phyloP scores from a whole-genome alignment of 2,329 filamentous ascomycete genomes.

The Aureobasidium melanogenum region DNA sequence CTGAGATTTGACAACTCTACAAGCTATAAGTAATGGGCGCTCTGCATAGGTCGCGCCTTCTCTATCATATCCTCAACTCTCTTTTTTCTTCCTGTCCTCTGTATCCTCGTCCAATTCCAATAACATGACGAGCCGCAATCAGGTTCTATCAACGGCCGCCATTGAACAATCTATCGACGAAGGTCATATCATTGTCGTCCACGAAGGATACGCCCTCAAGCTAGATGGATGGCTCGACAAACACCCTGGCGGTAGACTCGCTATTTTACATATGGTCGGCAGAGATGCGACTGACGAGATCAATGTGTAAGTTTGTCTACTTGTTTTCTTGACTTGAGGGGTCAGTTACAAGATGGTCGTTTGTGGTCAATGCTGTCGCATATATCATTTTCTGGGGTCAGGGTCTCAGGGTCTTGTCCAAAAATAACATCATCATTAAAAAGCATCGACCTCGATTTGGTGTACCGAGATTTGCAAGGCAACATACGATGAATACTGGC shows the following conservation, averaged over 20 bases:
- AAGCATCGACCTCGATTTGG: not conserved
- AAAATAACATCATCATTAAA: not conserved
- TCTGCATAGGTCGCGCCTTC: not conserved
- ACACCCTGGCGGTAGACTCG: slow-evolving; percentile 51
- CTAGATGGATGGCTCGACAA: slow-evolving; percentile 50
- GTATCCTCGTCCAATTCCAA: not conserved
- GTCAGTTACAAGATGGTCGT: not conserved
- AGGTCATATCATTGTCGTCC: slow-evolving; percentile 48
- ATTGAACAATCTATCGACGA: slow-evolving; percentile 21
- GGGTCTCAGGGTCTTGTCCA: not conserved
- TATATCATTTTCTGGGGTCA: slow-evolving; percentile 5
- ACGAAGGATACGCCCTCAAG: slow-evolving; percentile 45
- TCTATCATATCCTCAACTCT: not conserved
- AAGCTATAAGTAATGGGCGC: not conserved
- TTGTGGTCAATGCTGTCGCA: not conserved
- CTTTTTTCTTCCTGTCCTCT: not conserved
- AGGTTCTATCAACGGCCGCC: not conserved
- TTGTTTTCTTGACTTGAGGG: slow-evolving; percentile 43
- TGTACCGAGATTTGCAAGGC: not conserved
- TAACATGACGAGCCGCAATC: not conserved
- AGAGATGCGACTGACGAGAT: slow-evolving; percentile 53
- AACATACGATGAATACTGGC: not conserved
- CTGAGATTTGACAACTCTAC: not conserved
- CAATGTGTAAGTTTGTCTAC: slow-evolving; percentile 39
- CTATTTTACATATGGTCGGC: slow-evolving; percentile 64